Percentiles rank a stretch among this genome's conserved stretches.
phyloP scores from a whole-genome alignment of 495 filamentous ascomycete genomes.

The Podospora pseudocomata region DNA sequence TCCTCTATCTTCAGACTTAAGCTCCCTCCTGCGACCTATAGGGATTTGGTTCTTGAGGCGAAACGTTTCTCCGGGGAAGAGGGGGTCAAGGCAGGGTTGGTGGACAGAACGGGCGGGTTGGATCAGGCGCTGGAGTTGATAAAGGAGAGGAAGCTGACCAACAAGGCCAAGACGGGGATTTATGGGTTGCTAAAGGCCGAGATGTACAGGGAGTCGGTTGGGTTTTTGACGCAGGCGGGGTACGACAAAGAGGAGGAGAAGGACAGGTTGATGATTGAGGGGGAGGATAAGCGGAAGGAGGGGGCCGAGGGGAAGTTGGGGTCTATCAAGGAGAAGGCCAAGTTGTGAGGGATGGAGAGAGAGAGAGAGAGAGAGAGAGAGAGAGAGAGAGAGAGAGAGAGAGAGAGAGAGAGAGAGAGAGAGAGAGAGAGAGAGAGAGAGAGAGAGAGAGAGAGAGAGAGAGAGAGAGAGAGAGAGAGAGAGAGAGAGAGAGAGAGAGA shows the following conservation, averaged over 20 bases:
- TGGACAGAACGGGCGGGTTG: constrained; percentile 63
- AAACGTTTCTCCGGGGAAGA: constrained; percentile 58
- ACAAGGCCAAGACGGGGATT: constrained; percentile 57
- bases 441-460: neutral
- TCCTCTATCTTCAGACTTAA: constrained; percentile 69
- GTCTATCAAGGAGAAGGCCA: constrained; percentile 25
- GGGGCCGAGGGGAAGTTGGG: constrained; percentile 42
- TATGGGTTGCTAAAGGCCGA: constrained; percentile 68
- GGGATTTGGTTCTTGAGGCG: constrained; percentile 64
- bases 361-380: neutral
- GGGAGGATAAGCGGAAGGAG: constrained; percentile 32
- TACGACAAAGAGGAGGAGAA: constrained; percentile 41
- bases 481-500: no score
- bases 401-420: no score
- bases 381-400: neutral
- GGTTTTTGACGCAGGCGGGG: constrained; percentile 46
- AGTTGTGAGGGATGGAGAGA: constrained; percentile 16
- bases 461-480: neutral
- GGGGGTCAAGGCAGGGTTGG: constrained; percentile 60
- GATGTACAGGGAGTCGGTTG: constrained; percentile 64
- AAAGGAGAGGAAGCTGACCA: constrained; percentile 50
- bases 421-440: neutral
- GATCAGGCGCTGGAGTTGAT: constrained; percentile 57
- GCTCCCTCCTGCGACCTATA: constrained; percentile 52
- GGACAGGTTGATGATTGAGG: constrained; percentile 38